Evolutionary conservation across 805 yeast species (phyloP).

Genomic region (Wickerhamomyces strasburgensis): DNA sequence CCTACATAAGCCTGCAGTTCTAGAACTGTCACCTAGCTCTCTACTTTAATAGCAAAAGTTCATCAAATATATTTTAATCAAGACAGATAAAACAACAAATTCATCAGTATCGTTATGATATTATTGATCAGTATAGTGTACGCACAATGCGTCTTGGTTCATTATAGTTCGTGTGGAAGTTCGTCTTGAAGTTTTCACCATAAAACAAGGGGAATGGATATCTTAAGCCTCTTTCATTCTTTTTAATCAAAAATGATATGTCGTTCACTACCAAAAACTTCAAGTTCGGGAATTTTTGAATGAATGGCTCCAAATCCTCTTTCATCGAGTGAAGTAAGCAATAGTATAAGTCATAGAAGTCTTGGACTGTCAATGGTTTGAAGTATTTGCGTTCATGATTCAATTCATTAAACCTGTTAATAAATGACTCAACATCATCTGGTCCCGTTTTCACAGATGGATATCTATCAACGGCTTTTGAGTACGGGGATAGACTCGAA

Average conservation of each 20-base stretch:
- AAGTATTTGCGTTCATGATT: slow-evolving; percentile 19
- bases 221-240: slow-evolving; percentile 20
- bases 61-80: background rate
- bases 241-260: slow-evolving; percentile 28
- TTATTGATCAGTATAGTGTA: background rate
- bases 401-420: slow-evolving; percentile 22
- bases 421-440: slow-evolving; percentile 30
- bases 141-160: background rate
- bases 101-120: background rate
- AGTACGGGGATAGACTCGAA: slow-evolving; percentile 34
- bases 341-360: slow-evolving; percentile 31
- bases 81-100: background rate
- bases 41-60: too few species aligned
- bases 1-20: background rate
- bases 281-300: slow-evolving; percentile 29
- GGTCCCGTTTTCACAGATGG: slow-evolving; percentile 40
- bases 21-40: background rate
- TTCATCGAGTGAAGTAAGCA: slow-evolving; percentile 34
- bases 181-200: slow-evolving; percentile 28
- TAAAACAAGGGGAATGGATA: slow-evolving; percentile 34
- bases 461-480: slow-evolving; percentile 38
- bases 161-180: slow-evolving; percentile 14
- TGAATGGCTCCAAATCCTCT: slow-evolving; percentile 31
- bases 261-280: slow-evolving; percentile 36
- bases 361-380: slow-evolving; percentile 26